Base-by-base conservation (phyloP, 345 rosid species). In the Anastatica hierochuntica region DNA sequence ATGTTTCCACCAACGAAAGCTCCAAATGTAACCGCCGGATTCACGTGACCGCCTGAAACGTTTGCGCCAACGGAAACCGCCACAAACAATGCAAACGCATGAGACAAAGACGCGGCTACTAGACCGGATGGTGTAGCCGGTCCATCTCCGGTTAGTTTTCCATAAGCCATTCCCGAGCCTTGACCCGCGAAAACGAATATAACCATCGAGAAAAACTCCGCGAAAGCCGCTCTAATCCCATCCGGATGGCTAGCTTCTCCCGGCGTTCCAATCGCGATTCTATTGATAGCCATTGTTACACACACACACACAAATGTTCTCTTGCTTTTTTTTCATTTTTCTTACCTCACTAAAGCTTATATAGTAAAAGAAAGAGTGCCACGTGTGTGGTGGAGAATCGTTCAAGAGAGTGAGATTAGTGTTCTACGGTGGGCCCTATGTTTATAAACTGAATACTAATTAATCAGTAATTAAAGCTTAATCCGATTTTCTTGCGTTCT, bases 81-180 rank as follows among this genome's bases (percentile, higher is more conserved):
- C 20, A 88, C 96, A 15, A 88, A 67, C 3, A 88, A 84, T 1
- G 69, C 92, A 29, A 88, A 82, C 19, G 77, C 87, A 12, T 88
- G 97, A 27, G 92, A 76, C 33, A 88, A 52, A 2, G 96, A 57
- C 7, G 96, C 94, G 0, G 86, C 76, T 14, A 88, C 62, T 0
- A 88, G 74, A 0, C 96, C 96, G 0, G 90, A 60, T 2, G 96
- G 95, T 27, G 86, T 80, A 3, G 72, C 29, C 6, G 76, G 62
- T 6, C 75, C 89, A 23, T 62, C 71, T 29, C 67, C 70, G 0
- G 90, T 78, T 14, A 83, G 69, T 43, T 75, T 82, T 71, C 88
- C 78, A 24, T 72, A 84, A 31, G 90, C 94, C 94, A 88, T 84
- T 43, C 96, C 96, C 0, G 94, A 84, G 9, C 96, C 96, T 76